Base-by-base conservation (phyloP, 2,329 filamentous ascomycete species). In the Neofusicoccum sp. region DNA sequence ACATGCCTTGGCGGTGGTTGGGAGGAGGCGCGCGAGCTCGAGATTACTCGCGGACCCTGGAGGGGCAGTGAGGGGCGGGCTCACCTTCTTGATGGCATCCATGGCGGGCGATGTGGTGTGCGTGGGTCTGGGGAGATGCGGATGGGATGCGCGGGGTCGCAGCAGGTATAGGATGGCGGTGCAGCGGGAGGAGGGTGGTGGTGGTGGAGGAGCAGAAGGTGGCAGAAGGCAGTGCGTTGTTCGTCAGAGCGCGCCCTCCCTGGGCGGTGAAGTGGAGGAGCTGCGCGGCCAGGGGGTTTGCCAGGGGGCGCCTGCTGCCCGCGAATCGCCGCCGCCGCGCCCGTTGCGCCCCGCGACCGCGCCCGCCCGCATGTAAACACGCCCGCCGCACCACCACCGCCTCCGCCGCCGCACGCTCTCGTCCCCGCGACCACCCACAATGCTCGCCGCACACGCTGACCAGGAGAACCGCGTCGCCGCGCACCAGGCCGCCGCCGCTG, bases 381-480 rank as follows among this genome's bases (percentile, higher is more conserved):
- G 43, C 24, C 38, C 48, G 30, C 38, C 38, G n/a, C 38, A 6
- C 30, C 34, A 24, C 8, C 33, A 58, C 49, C 67, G 64, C 68
- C 67, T 70, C 65, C 73, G 73, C 69, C 71, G 51, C 66, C 40
- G 11, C 38, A 12, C 38, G 4, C 6, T 7, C 41, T 31, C 41
- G 63, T 71, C 67, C n/a, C 12, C 20, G 38, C 9, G 12, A 61
- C 33, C 64, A 53, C 61, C 60, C 60, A 79, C 64, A 62, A 96
- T 93, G 91, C 81, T 91, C 72, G 89, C 90, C 63, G 82, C 88
- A 71, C 75, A 73, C 31, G 85, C 87, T 68, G 90, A 96, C 75
- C 91, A 96, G 78, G 93, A 97, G 76, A 97, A 97, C 76, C 78
- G 91, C 74, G 84, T 91, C 69, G 87, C 91, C 72, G 84, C 82